Evolutionary conservation across 2,329 filamentous ascomycete genomes (phyloP).

Genomic region (Penicillium decumbens): DNA sequence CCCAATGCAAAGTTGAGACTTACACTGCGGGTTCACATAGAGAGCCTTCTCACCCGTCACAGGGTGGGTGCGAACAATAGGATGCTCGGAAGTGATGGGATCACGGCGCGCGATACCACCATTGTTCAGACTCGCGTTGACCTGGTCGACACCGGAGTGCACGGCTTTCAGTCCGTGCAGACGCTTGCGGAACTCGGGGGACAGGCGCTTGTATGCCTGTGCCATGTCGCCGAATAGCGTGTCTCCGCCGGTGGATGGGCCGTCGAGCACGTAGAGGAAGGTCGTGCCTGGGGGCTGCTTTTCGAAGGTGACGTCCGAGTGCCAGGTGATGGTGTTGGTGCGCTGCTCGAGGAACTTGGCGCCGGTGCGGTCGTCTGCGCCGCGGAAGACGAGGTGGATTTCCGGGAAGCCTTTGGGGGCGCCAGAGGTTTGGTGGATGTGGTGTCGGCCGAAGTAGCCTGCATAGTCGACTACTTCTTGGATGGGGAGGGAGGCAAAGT

Average conservation of each 20-base stretch:
- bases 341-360: constrained; percentile 62
- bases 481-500: constrained; percentile 67
- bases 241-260: constrained; percentile 73
- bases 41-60: constrained; percentile 77
- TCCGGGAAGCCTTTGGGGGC: constrained; percentile 69
- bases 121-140: constrained; percentile 60
- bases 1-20: constrained; percentile 28
- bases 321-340: constrained; percentile 81
- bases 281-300: constrained; percentile 84
- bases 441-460: constrained; percentile 72
- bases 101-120: constrained; percentile 71
- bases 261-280: constrained; percentile 83
- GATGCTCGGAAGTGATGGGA: constrained; percentile 69
- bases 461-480: constrained; percentile 64
- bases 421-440: constrained; percentile 76
- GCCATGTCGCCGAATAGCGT: constrained; percentile 76
- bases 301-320: constrained; percentile 85
- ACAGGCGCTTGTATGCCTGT: constrained; percentile 76
- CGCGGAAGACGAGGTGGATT: constrained; percentile 73
- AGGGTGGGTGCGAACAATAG: constrained; percentile 75
- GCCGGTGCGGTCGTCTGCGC: constrained; percentile 58
- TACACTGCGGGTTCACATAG: constrained; percentile 78
- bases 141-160: constrained; percentile 79
- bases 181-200: constrained; percentile 70
- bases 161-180: constrained; percentile 75